Conservation (phyloP, 1,139 yeast genomes). For the Suhomyces maxii region DNA sequence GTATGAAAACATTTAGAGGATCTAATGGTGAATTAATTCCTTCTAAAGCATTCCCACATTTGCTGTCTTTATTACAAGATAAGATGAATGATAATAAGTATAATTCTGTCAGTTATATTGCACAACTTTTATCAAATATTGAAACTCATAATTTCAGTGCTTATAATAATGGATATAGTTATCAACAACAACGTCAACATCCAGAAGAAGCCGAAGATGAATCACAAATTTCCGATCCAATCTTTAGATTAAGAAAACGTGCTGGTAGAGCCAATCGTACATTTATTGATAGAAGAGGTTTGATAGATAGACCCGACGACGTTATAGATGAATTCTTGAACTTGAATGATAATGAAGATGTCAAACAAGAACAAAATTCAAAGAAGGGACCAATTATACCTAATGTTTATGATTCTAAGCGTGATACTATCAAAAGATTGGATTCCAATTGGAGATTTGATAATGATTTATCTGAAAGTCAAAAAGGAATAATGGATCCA, state of each 20-base stretch:
- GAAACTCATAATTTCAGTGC: constrained; percentile 49
- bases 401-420: constrained; percentile 58
- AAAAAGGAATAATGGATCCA: constrained; percentile 50
- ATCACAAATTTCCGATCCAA: constrained; percentile 48
- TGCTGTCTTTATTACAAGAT: constrained; percentile 37
- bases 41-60: constrained; percentile 44
- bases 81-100: constrained; percentile 26
- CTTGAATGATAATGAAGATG: constrained; percentile 26
- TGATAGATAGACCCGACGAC: constrained; percentile 33
- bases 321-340: constrained; percentile 40
- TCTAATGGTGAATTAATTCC: constrained; percentile 47
- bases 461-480: constrained; percentile 53
- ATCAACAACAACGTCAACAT: constrained; percentile 20
- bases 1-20: constrained; percentile 47
- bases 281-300: constrained; percentile 70
- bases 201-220: constrained; percentile 26
- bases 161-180: constrained; percentile 45
- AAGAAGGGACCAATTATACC: constrained; percentile 11
- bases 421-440: constrained; percentile 54
- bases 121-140: constrained; percentile 45
- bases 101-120: constrained; percentile 36
- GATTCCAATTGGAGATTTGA: constrained; percentile 80
- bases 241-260: constrained; percentile 71
- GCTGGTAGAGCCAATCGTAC: constrained; percentile 69
- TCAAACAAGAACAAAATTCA: constrained; percentile 10